Evolutionary conservation across 306 rosid genomes (phyloP), one percentile per base, ranked within the genome.

Genomic region (Vigna hirtella): DNA sequence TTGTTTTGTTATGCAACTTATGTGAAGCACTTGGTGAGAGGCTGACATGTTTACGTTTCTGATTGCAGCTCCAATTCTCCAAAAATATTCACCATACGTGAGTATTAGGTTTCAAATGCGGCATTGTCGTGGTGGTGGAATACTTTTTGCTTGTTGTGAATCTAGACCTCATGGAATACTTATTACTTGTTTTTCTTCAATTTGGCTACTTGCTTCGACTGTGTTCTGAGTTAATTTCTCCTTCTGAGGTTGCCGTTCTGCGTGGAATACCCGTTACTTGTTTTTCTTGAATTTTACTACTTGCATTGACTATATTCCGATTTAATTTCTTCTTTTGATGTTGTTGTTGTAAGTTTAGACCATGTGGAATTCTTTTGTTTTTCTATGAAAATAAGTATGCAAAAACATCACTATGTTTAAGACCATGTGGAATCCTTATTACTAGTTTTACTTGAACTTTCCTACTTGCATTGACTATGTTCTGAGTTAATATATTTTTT

Each of bases 41-140:
- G 45, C 76, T 87, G 72, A 69, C 40, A 12, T 73, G 1, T 36
- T 81, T 69, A 2, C 10, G 14, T 73, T 53, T 57, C 16, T 62
- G 2, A 42, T 47, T 77, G 47, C 95, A 96, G 99, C 83, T 63
- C 91, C 20, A 82, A 86, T 30, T 74, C 88, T 86, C 93, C 92
- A 13, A 76, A 89, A 51, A 79, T 62, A 26, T 96, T 96, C 86
- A 96, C 99, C 48, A 93, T 96, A 77, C 99, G 99, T 96, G 86
- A 93, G 98, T 95, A 79, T 74, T 75, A 72, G 66, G 78, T 42
- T 84, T 12, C 26, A 13, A 7, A 20, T 43, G 13, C 17, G 6
- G 75, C 42, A 2, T 50, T 28, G 2, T 66, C 13, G 7, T 76
- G 50, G 22, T 67, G 9, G 7, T 76, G 50, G 18, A 70, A 30